Base-by-base conservation (phyloP, 352 stramenopile species). In the Thalassiosira hispida region DNA sequence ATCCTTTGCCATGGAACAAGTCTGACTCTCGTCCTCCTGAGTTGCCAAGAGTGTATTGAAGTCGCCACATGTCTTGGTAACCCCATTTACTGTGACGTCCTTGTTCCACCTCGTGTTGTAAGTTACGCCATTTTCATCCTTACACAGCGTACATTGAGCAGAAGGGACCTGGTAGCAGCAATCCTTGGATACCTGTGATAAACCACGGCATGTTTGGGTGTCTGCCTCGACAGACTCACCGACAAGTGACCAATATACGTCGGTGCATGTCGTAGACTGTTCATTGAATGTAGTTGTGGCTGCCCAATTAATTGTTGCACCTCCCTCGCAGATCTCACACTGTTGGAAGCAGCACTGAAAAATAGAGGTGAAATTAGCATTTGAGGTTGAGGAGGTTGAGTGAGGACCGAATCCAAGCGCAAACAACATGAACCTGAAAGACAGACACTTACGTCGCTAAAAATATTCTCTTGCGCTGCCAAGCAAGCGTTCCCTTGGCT, bases 71-170 rank as follows among this genome's bases (percentile, higher is more conserved):
- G 78, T 79, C 27, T 77, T 86, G 7, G 68, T 82, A 18, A 86
- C 59, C 23, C 72, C 78, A 53, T 80, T 80, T 5, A 86, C 78
- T 22, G 65, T 79, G n/a, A 81, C 73, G 47, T 86, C 72, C 35
- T 76, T 79, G 46, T 82, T 86, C 78, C 78, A 86, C 57, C 78
- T 68, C 25, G 73, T 82, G 57, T 86, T 86, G 47, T 86, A 86
- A 31, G 78, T 86, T 16, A 77, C 68, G 66, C 72, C 78, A 69
- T 81, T 79, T 1, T 79, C 73, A 68, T 86, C 78, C 27, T 75
- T 75, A 42, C 78, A 86, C 3, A 86, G 62, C 8, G 68, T 76
- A 38, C 78, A 86, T 46, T 86, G 78, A 33, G 73, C 20, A 7
- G 20, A 68, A 18, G 78, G 78, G 11, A 82, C 63, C 52, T 79